Evolutionary conservation across 768 basidiomycete genomes (phyloP).

Genomic region (Udeniomyces megalosporus): DNA sequence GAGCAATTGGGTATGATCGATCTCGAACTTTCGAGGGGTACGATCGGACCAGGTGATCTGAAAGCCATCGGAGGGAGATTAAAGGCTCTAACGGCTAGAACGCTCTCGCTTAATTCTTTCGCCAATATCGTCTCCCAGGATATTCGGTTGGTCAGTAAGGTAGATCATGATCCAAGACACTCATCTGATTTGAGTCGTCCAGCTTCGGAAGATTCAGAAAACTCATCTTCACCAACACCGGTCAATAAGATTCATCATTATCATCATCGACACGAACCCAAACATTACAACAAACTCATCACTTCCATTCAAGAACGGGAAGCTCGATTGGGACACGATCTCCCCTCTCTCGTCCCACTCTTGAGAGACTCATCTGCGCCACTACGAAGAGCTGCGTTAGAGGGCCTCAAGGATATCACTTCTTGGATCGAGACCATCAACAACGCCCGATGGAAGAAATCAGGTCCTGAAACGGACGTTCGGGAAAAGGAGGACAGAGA

Average conservation of each 20-base stretch:
- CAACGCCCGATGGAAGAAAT: conserved; percentile 22
- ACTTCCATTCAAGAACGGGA: conserved; percentile 14
- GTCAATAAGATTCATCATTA: no score
- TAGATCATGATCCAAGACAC: conserved; percentile 11
- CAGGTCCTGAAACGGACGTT: neutral
- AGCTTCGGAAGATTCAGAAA: no score
- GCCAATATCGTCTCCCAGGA: no score
- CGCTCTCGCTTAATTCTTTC: conserved; percentile 12
- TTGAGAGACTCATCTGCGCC: conserved; percentile 19
- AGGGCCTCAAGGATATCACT: conserved; percentile 21
- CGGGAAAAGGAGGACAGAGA: neutral
- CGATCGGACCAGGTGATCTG: conserved; percentile 25
- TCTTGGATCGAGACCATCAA: conserved; percentile 26
- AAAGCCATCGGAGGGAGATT: conserved; percentile 14
- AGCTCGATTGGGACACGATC: conserved; percentile 18
- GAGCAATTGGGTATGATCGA: conserved; percentile 23
- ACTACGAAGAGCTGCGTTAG: conserved; percentile 20
- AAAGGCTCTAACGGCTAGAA: neutral
- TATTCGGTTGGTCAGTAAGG: no score
- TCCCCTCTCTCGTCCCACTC: conserved; percentile 27
- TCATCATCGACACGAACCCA: no score
- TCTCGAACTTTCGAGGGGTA: conserved; percentile 26
- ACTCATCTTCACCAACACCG: no score
- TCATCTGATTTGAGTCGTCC: neutral
- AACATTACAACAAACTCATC: neutral